Evolutionary conservation across 1,139 yeast genomes (phyloP), one percentile per base, ranked within the genome.

Genomic region (Pichia sp.): DNA sequence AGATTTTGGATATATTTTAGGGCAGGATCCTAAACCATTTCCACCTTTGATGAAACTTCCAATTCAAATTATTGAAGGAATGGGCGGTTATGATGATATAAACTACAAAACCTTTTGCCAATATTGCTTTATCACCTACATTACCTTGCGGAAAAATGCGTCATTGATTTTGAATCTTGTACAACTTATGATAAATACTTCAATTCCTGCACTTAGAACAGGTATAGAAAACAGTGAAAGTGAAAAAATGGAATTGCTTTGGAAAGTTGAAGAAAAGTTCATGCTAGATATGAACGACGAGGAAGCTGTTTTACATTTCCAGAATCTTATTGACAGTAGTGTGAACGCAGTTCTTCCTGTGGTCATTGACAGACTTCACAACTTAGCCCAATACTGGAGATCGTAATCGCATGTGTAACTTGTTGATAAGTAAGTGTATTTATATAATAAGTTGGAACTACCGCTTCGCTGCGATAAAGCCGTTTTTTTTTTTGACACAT

Each of bases 41-140:
- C 97, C 99, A 8, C 99, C 98, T 1, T 70, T 91, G 64, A 91
- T 93, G 97, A 93, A 93, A 58, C 68, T 93, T 29, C 98, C 98
- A 0, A 91, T 93, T 37, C 98, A 93, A 62, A 85, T 93, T 19
- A 85, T 93, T 34, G 98, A 91, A 50, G 98, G 96, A 0, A 91
- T 93, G 91, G 98, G 98, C 2, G 98, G 97, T 1, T 74, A 86
- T 35, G 72, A 76, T 43, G 88, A 91, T 40, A 83, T 82, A 33
- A 89, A 89, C 61, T 93, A 86, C 62, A 78, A 80, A 51, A 77
- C 83, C 48, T 93, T 93, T 63, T 77, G 94, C 52, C 85, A 86
- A 58, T 88, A 89, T 63, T 93, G 99, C 59, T 93, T 89, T 62
- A 91, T 93, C 21, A 87, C 97, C 0, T 93, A 88, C 60, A 85